Evolutionary conservation across 1,284 basidiomycete species (phyloP).

Genomic region (Meripilus lineatus): DNA sequence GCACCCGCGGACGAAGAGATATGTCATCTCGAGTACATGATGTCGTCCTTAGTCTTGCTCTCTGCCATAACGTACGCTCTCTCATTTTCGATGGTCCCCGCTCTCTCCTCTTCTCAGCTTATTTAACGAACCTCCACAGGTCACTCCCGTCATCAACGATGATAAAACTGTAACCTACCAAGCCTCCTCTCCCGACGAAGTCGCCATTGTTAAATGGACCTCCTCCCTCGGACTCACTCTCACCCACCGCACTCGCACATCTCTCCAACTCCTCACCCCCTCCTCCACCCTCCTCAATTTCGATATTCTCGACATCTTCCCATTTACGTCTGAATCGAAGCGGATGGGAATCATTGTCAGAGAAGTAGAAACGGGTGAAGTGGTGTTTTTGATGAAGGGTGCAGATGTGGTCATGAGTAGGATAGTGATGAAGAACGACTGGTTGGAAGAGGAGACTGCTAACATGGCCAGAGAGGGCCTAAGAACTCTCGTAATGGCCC

Average conservation of each 20-base stretch:
- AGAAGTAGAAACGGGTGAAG: conserved; percentile 70
- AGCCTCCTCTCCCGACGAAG: conserved; percentile 98
- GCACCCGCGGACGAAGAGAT: conserved; percentile 83
- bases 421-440: conserved; percentile 96
- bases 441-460: conserved; percentile 97
- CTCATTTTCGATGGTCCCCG: background rate
- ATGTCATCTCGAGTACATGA: conserved; percentile 96
- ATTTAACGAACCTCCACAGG: conserved; percentile 59
- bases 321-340: conserved; percentile 98
- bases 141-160: conserved; percentile 93
- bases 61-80: conserved; percentile 90
- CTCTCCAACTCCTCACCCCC: conserved; percentile 76
- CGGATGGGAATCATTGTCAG: conserved; percentile 98
- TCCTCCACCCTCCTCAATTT: conserved; percentile 61
- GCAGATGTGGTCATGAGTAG: conserved; percentile 96
- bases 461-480: conserved; percentile 99
- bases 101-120: background rate
- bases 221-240: conserved; percentile 91
- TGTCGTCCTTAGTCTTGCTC: conserved; percentile 87
- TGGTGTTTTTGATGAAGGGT: conserved; percentile 93
- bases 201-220: conserved; percentile 98
- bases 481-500: conserved; percentile 89
- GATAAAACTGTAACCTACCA: conserved; percentile 95
- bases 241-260: conserved; percentile 82
- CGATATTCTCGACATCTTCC: conserved; percentile 93